These are phyloP conservation scores for Chamaecrista fasciculata DNA, from an alignment of 306 rosid species.

Conservation along the genomic window DNA sequence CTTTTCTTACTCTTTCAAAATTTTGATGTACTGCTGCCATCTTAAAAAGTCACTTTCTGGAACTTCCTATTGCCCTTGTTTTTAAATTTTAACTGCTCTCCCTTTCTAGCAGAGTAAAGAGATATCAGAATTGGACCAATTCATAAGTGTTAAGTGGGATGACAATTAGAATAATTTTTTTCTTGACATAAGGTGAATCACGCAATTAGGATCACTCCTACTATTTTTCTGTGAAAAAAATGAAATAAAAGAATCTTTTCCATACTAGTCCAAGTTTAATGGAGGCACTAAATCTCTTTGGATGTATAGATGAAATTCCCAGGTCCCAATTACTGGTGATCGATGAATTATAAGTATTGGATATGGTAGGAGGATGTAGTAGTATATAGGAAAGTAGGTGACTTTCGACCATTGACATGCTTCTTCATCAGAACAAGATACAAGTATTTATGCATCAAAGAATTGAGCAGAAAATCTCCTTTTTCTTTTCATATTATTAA, in stretches of 20 bases:
- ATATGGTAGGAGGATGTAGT: slow-evolving; percentile 6
- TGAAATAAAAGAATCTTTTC: background rate
- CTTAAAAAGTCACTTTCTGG: background rate
- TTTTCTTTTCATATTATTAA: background rate
- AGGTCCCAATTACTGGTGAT: background rate
- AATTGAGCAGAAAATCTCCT: background rate
- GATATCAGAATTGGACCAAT: slow-evolving; percentile 12
- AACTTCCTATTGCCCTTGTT: background rate
- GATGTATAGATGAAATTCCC: background rate
- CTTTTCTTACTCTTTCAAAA: background rate
- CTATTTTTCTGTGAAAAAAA: background rate
- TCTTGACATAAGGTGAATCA: slow-evolving; percentile 17
- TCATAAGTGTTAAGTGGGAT: background rate
- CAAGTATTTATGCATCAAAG: background rate
- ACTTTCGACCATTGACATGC: background rate
- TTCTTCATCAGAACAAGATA: background rate
- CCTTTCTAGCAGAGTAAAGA: background rate
- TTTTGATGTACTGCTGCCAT: background rate
- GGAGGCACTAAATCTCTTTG: slow-evolving; percentile 3
- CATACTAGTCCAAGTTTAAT: background rate
- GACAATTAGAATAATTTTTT: too few species aligned
- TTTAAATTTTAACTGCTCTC: background rate
- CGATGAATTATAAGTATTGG: background rate
- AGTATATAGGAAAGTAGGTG: background rate
- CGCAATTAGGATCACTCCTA: background rate